Base-by-base conservation (phyloP, 305 asterid genomes). In the Coffea humblotiana region DNA sequence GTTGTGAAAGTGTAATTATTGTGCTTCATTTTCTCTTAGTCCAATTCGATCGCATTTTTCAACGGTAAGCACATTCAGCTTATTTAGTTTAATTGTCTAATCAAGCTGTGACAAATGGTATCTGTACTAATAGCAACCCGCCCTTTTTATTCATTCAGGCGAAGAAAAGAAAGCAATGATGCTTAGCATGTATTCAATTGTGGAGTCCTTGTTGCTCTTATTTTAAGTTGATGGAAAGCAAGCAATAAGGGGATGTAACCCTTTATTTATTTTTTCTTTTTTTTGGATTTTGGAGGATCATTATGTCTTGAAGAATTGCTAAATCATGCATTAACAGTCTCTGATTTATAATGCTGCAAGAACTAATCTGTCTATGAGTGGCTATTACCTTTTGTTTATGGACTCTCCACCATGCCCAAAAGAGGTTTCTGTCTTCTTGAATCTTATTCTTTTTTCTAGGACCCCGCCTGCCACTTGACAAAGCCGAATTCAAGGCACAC, bases 391-490 rank as follows among this genome's bases (percentile, higher is more conserved):
- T 68, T 75, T 40, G 66, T 81, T 60, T 78, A 80, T 84, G 92
- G 89, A 77, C 74, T 81, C 86, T 75, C 95, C 93, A 87, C 91
- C 88, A 87, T 73, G 51, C 67, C 76, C 32, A 83, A 87, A 87
- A 76, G 74, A 82, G 56, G 77, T 69, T 61, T 48, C 51, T 74
- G 69, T 77, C 49, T 82, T 69, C 75, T 85, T 85, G 90, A 88
- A 87, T 87, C 88, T 77, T 87, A 80, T 90, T 89, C 92, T 78
- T 84, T 76, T 27, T 71, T 83, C 47, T 70, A 81, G 83, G 78
- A 72, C 85, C 82, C 76, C 56, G 14, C 76, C 75, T 77, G 77
- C 80, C 89, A 86, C 85, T 87, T 75, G 60, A 66, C 81, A 83
- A 78, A 67, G 79, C 80, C 32, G 72, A 79, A 67, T 61, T 74